Base-by-base conservation (phyloP, 345 rosid species). In the Bruguiera gymnorhiza region DNA sequence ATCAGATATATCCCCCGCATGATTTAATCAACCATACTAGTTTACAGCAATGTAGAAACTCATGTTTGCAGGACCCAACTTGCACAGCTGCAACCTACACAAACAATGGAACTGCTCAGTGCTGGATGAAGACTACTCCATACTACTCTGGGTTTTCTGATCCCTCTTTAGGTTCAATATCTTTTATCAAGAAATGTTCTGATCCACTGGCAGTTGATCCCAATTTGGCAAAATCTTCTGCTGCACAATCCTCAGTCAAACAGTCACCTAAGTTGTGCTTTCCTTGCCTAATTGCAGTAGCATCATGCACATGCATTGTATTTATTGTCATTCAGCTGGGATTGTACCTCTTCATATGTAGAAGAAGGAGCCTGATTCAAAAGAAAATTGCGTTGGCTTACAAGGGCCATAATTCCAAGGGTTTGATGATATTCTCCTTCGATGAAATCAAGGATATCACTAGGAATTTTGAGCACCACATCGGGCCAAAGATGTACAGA, bases 141-240 rank as follows among this genome's bases (percentile, higher is more conserved):
- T 86, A 85, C 70, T 75, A 88, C 43, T 85, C 89, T 7, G 97
- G 97, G 58, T 81, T 86, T 79, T 80, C 85, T 31, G 85, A 86
- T 60, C 85, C 92, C n/a, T 86, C 90, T 46, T 36, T 86, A 58
- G 76, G 79, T 71, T 79, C 92, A 1, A 29, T 82, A 29, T 88
- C 97, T 32, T 92, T 79, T 82, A 83, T 86, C 39, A 92, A 87
- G 87, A 82, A 57, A 34, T 92, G 97, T 80, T 70, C 65, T 8
- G 88, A 89, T 52, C 97, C 97, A 4, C 4, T 81, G 13, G 86
- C 97, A 20, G 92, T 58, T 73, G 75, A 92, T 83, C 90, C 92
- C 71, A 76, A 37, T 52, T 26, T 6, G 59, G 29, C 69, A 1
- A 73, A 72, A 64, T 67, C 79, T 43, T 53, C 82, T 24, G 53